These are phyloP conservation scores for Xylariales sp. DNA, from an alignment of 2,329 filamentous ascomycete genomes.

Conservation along the genomic window DNA sequence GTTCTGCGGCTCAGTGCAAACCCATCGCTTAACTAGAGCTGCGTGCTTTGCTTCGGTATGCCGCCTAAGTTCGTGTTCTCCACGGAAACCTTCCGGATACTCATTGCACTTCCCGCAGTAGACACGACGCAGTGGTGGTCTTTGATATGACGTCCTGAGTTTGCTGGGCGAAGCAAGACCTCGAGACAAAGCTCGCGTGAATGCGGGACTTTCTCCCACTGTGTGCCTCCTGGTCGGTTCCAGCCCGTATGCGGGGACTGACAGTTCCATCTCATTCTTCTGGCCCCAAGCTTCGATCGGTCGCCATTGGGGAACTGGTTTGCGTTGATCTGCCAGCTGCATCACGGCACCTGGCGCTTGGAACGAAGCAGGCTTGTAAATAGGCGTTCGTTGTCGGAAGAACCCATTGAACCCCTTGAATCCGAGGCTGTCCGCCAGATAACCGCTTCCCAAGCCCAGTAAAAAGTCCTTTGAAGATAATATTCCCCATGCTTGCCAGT, in stretches of 20 bases:
- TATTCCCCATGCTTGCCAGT: conserved; percentile 43
- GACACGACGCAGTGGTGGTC: conserved; percentile 63
- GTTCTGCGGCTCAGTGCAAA: conserved; percentile 47
- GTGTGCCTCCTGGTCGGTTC: conserved; percentile 37
- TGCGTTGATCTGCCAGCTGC: conserved; percentile 28
- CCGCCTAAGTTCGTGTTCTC: conserved; percentile 78
- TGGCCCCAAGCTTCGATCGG: conserved; percentile 34
- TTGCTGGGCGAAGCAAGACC: conserved; percentile 38
- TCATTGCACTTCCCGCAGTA: conserved; percentile 76
- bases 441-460: conserved; percentile 40
- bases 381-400: conserved; percentile 31
- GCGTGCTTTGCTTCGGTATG: conserved; percentile 59
- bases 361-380: conserved; percentile 24
- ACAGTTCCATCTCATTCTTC: conserved; percentile 17
- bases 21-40: conserved; percentile 49
- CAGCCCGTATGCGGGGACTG: conserved; percentile 18
- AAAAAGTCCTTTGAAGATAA: conserved; percentile 46
- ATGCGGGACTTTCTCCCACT: conserved; percentile 40
- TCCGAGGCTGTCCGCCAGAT: conserved; percentile 27
- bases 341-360: conserved; percentile 27
- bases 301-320: conserved; percentile 33
- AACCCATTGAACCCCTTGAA: conserved; percentile 41
- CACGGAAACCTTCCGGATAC: conserved; percentile 81
- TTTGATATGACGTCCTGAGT: conserved; percentile 41
- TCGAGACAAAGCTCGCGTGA: conserved; percentile 31